Evolutionary conservation across 306 rosid species (phyloP).

Genomic region (Alnus glutinosa): DNA sequence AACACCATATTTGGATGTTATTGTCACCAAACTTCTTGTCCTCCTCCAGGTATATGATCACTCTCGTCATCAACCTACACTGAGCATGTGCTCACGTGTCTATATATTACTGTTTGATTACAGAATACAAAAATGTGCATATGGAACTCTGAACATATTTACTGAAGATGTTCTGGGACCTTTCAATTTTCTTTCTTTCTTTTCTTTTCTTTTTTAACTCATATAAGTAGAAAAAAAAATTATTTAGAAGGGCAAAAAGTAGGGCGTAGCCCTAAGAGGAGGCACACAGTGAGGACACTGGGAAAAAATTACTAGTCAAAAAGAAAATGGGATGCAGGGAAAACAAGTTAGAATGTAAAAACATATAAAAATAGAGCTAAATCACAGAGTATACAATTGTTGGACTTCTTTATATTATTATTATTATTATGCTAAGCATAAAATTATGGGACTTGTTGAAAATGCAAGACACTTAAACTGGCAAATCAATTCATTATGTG

Average conservation of each 20-base stretch:
- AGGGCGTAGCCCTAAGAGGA: neutral
- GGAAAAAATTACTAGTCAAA: neutral
- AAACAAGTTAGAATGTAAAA: neutral
- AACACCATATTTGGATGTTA: constrained; percentile 68
- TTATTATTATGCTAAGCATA: neutral
- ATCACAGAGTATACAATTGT: neutral
- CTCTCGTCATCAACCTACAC: neutral
- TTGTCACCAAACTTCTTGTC: constrained; percentile 69
- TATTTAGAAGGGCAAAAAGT: neutral
- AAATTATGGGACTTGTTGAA: neutral
- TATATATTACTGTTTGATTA: neutral
- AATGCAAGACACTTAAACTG: no score
- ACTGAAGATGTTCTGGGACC: neutral
- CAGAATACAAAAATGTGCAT: neutral
- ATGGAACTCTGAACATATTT: neutral
- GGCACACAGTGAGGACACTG: neutral
- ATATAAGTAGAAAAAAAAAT: neutral
- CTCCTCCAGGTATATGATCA: constrained; percentile 62
- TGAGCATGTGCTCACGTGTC: neutral
- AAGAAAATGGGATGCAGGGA: neutral
- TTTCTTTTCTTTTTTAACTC: no score
- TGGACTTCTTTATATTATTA: neutral
- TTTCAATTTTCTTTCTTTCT: neutral
- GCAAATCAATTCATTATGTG: neutral
- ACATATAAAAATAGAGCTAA: neutral